Evolutionary conservation across 2,329 filamentous ascomycete species (phyloP), one percentile per base, ranked within the genome.

Genomic region (Bipolaris victoriae): DNA sequence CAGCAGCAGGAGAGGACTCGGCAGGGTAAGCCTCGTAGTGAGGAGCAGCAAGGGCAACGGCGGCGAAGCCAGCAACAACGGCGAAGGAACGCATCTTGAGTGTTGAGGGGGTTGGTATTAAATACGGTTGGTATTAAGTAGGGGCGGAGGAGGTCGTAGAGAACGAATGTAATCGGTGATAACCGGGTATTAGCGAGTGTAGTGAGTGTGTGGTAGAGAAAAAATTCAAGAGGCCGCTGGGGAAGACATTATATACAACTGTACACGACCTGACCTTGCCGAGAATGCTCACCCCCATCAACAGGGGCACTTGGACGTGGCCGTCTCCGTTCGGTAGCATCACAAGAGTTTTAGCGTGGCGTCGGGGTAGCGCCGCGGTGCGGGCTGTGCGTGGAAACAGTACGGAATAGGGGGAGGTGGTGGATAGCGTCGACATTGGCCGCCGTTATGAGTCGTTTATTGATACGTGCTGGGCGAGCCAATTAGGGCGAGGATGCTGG

Each of bases 101-200:
- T 67, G 69, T 67, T 59, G 57, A 16, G 44, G 45, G 55, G 60
- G 59, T 62, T 58, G 66, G 64, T 65, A 68, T 70, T 74, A 69
- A 44, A 62, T 74, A 70, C 67, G 66, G 62, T 65, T 66, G 70
- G 69, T 73, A 75, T 73, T 74, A 72, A 62, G 65, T 73, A 69
- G 52, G 22, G 62, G 60, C 57, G 63, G 22, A 63, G 63, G 65
- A 67, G 62, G 66, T 68, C 61, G 68, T 69, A 61, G 59, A 58
- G 73, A 77, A 76, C 72, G 76, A 77, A 65, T 77, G 76, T 69
- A 74, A 72, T 76, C 73, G 76, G 74, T 64, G 52, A 71, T 71
- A 65, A 76, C 74, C 72, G 72, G 68, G 68, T 69, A 71, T 71
- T 72, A 74, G 65, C 58, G 65, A 69, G 35, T 50, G 55, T 62